phyloP scores from a whole-genome alignment of 2,329 filamentous ascomycete species.

The Fusarium anguioides region DNA sequence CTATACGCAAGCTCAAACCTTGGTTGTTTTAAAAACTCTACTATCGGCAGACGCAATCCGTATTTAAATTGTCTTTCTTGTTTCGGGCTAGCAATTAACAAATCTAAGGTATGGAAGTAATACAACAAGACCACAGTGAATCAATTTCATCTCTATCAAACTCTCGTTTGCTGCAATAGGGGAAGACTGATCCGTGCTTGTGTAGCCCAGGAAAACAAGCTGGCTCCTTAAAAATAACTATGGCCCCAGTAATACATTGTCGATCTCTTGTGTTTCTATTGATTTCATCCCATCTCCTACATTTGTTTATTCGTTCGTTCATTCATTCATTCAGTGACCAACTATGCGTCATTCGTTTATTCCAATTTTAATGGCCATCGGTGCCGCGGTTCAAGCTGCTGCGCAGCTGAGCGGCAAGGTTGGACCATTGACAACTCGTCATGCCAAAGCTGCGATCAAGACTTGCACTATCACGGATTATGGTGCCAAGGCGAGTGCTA shows the following conservation, averaged over 20 bases:
- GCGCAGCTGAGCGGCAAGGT: slow-evolving; percentile 37
- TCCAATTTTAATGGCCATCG: slow-evolving; percentile 31
- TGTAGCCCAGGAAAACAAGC: too few species aligned
- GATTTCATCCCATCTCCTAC: background rate
- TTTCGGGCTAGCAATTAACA: too few species aligned
- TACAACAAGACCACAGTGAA: too few species aligned
- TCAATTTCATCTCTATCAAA: too few species aligned
- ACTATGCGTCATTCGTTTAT: slow-evolving; percentile 19
- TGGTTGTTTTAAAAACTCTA: too few species aligned
- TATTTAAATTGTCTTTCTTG: too few species aligned
- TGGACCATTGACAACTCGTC: slow-evolving; percentile 20
- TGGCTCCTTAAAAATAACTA: background rate
- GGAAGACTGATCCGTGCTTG: too few species aligned
- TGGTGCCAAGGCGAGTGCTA: slow-evolving; percentile 21
- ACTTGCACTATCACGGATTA: slow-evolving; percentile 38
- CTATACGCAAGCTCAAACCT: too few species aligned
- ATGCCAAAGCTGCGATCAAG: slow-evolving; percentile 31
- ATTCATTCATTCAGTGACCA: background rate
- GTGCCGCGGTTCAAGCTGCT: slow-evolving; percentile 31
- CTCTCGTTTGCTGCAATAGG: too few species aligned
- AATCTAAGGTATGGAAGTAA: too few species aligned
- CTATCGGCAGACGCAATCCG: too few species aligned
- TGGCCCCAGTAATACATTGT: background rate
- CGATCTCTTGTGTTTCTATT: background rate
- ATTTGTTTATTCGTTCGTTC: background rate